Percentiles rank a stretch among this genome's conserved stretches.
Evolutionary conservation across 495 filamentous ascomycete species (phyloP).

Genomic region (Neurospora tetrasperma): DNA sequence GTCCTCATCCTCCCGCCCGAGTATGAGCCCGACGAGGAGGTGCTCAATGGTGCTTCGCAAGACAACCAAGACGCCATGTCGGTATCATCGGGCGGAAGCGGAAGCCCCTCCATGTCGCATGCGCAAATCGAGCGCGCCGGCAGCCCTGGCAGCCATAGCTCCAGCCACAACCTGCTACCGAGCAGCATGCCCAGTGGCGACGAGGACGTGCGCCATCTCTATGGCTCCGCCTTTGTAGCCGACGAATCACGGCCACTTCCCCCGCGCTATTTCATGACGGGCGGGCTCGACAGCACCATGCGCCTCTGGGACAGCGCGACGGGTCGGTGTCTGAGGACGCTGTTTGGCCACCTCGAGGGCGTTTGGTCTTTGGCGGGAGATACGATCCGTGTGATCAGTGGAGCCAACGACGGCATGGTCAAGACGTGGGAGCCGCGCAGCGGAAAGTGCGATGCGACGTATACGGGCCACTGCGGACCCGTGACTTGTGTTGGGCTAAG

Average conservation of each 20-base stretch:
- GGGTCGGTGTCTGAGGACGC: conserved; percentile 73
- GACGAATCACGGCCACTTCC: conserved; percentile 54
- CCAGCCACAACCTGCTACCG: conserved; percentile 2
- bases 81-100: conserved; percentile 28
- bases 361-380: conserved; percentile 93
- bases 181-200: conserved; percentile 16
- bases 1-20: conserved; percentile 71
- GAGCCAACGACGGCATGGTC: conserved; percentile 86
- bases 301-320: conserved; percentile 86
- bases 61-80: conserved; percentile 48
- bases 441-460: conserved; percentile 83
- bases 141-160: not conserved
- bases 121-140: conserved; percentile 7
- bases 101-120: conserved; percentile 20
- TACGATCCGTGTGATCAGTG: conserved; percentile 77
- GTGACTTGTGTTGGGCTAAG: conserved; percentile 64
- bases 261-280: conserved; percentile 84
- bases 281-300: conserved; percentile 81
- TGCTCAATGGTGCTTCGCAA: conserved; percentile 36
- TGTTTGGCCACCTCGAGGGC: conserved; percentile 93
- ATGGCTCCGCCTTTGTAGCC: conserved; percentile 46
- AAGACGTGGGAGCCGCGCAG: conserved; percentile 93
- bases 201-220: conserved; percentile 38
- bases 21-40: conserved; percentile 72
- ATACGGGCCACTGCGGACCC: conserved; percentile 77